A percentile compares a stretch with the other conserved stretches of the same genome.
phyloP scores from a whole-genome alignment of 2,329 filamentous ascomycete species.

The Aspergillus arachidicola region DNA sequence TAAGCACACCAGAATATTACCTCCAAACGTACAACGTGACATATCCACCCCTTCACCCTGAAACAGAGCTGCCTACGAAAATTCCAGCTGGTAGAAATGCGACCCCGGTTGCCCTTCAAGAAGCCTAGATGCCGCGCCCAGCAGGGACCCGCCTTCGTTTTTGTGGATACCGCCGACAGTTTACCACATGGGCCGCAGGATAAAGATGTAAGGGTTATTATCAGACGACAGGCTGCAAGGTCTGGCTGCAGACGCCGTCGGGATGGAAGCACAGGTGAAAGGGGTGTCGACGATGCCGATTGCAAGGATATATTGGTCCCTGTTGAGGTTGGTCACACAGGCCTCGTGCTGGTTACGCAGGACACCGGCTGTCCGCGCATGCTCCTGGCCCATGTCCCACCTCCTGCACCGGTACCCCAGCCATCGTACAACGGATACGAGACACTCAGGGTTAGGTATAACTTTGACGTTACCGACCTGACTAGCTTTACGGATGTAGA shows the following conservation, averaged over 20 bases:
- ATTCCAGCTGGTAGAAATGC: no score
- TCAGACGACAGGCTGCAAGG: constrained; percentile 2
- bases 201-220: not conserved
- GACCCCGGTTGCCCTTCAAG: no score
- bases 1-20: no score
- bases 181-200: not conserved
- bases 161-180: not conserved
- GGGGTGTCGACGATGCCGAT: not conserved
- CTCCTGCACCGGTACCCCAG: not conserved
- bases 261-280: not conserved
- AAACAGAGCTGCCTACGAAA: no score
- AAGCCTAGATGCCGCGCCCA: no score
- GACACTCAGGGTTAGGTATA: not conserved
- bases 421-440: constrained; percentile 2
- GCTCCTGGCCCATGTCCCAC: not conserved
- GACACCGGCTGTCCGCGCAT: not conserved
- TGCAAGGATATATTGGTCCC: not conserved
- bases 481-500: constrained; percentile 5
- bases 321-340: not conserved
- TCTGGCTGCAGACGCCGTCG: not conserved
- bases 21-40: no score
- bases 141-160: no score
- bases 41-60: no score
- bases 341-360: not conserved
- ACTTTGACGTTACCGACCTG: constrained; percentile 4